These are phyloP conservation scores for Stropharia rugosoannulata DNA, from an alignment of 768 basidiomycete genomes.

Conservation along the genomic window DNA sequence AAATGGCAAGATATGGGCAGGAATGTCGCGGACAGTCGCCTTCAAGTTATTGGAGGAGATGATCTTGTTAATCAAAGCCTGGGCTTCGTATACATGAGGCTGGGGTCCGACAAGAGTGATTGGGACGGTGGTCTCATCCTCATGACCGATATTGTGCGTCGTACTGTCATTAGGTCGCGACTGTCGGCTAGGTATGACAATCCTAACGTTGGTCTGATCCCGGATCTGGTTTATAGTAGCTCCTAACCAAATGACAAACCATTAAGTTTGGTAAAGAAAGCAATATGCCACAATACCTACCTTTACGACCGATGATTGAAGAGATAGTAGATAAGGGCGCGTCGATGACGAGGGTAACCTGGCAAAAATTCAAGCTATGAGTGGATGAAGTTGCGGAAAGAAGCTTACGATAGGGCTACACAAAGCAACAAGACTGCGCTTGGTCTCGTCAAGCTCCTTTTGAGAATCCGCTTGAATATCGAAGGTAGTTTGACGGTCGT, in stretches of 20 bases:
- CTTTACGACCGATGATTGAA: constrained; percentile 90
- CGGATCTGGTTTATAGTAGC: constrained; percentile 89
- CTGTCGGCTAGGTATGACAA: constrained; percentile 97
- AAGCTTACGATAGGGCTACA: constrained; percentile 74
- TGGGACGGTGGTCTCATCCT: constrained; percentile 78
- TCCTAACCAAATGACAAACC: constrained; percentile 41
- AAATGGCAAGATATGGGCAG: constrained; percentile 85
- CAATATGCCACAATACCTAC: constrained; percentile 31
- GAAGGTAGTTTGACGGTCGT: constrained; percentile 88
- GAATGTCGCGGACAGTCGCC: constrained; percentile 80
- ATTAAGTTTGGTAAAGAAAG: constrained; percentile 6
- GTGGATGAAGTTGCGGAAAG: background rate
- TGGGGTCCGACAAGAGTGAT: constrained; percentile 85
- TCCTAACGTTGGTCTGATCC: constrained; percentile 81
- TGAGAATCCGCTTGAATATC: constrained; percentile 86
- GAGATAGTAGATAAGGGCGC: constrained; percentile 92
- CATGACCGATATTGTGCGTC: constrained; percentile 63
- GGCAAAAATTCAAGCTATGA: constrained; percentile 10
- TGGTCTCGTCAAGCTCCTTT: constrained; percentile 88
- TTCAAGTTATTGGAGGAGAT: constrained; percentile 82
- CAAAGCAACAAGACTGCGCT: constrained; percentile 68
- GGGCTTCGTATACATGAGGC: constrained; percentile 77
- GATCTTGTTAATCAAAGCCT: constrained; percentile 76
- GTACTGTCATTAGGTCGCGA: constrained; percentile 68
- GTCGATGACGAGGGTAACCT: constrained; percentile 72